Evolutionary conservation across 2,329 filamentous ascomycete genomes (phyloP).

Genomic region (Pyricularia grisea): DNA sequence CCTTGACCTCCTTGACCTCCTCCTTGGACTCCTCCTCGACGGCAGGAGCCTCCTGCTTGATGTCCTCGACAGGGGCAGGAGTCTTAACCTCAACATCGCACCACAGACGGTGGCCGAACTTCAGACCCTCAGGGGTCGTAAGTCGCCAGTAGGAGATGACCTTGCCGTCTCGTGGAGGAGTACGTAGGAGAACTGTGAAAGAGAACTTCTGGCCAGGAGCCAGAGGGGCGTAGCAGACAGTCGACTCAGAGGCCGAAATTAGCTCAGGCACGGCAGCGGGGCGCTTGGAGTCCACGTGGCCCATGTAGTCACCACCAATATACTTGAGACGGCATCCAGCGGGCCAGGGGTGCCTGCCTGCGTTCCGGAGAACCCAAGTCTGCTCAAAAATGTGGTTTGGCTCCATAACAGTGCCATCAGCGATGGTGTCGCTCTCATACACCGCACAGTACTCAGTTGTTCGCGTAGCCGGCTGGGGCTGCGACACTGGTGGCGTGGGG

Average conservation of each 20-base stretch:
- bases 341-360: slow-evolving; percentile 72
- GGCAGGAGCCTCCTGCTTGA: slow-evolving; percentile 14
- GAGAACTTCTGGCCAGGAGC: slow-evolving; percentile 64
- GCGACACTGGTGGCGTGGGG: slow-evolving; percentile 6
- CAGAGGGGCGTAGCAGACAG: slow-evolving; percentile 59
- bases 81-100: slow-evolving; percentile 71
- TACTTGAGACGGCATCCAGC: slow-evolving; percentile 84
- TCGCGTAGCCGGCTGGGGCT: slow-evolving; percentile 23
- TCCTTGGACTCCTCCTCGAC: slow-evolving; percentile 21
- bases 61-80: slow-evolving; percentile 13
- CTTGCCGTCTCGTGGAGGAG: slow-evolving; percentile 66
- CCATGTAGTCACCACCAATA: slow-evolving; percentile 94
- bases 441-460: slow-evolving; percentile 26
- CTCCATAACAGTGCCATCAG: slow-evolving; percentile 65
- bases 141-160: slow-evolving; percentile 95
- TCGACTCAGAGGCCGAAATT: slow-evolving; percentile 72
- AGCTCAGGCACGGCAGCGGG: slow-evolving; percentile 73
- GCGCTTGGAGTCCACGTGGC: slow-evolving; percentile 71
- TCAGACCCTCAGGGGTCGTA: slow-evolving; percentile 67
- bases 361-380: slow-evolving; percentile 85
- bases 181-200: slow-evolving; percentile 80
- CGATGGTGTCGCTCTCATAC: slow-evolving; percentile 70
- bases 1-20: slow-evolving; percentile 63
- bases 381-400: slow-evolving; percentile 74
- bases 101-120: slow-evolving; percentile 92